Conservation (phyloP, 495 filamentous ascomycete genomes). For the Trichoderma orchidacearum region DNA sequence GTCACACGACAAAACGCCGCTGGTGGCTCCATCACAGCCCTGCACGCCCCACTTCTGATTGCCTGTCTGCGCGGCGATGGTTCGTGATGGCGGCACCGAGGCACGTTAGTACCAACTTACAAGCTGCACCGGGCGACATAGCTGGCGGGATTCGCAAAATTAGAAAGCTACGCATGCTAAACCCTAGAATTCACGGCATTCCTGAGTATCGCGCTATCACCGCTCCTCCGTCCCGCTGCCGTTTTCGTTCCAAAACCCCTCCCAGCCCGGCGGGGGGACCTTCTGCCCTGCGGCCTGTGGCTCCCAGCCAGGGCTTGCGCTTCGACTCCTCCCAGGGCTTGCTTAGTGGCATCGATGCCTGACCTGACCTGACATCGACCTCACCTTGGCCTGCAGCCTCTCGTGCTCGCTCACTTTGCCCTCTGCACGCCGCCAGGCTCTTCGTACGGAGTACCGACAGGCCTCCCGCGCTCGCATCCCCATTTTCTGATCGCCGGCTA, state of each 20-base stretch:
- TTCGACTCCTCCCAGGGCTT: too few relatives aligned
- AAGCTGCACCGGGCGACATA: too few relatives aligned
- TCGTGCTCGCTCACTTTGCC: not conserved
- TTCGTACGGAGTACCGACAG: not conserved
- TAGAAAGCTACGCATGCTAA: too few relatives aligned
- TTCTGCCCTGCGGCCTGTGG: not conserved
- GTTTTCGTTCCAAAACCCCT: not conserved
- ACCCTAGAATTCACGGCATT: too few relatives aligned
- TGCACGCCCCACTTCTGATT: not conserved
- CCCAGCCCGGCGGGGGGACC: not conserved
- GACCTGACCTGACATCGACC: not conserved
- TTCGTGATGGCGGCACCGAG: not conserved
- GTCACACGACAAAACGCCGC: not conserved
- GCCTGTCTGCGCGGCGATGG: conserved; percentile 1
- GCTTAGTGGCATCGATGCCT: not conserved
- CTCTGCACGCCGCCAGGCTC: not conserved
- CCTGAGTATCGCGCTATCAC: not conserved
- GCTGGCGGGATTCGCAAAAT: too few relatives aligned
- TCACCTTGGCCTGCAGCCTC: not conserved
- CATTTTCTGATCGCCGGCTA: not conserved
- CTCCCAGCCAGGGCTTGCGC: not conserved
- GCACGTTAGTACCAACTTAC: not conserved
- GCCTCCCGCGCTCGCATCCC: not conserved
- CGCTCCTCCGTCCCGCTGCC: not conserved
- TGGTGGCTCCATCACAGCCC: not conserved